Evolutionary conservation across 345 rosid genomes (phyloP).

Genomic region (Pistacia vera): DNA sequence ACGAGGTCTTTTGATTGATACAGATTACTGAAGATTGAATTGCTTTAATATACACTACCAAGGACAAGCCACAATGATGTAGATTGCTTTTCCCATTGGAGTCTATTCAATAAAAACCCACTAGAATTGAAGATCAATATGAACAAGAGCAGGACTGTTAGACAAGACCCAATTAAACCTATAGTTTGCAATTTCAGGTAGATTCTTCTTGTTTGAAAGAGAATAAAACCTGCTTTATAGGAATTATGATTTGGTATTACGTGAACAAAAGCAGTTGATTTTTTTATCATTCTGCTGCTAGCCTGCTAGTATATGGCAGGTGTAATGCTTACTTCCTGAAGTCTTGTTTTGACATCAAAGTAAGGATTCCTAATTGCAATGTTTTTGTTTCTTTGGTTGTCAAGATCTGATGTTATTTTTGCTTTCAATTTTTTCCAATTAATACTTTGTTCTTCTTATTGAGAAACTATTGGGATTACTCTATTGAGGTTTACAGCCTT

Average conservation of each 20-base stretch:
- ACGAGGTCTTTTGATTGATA: background rate
- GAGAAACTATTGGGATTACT: background rate
- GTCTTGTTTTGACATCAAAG: background rate
- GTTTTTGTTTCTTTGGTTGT: background rate
- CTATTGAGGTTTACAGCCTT: background rate
- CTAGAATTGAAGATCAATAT: too few species aligned
- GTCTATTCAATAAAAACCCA: too few species aligned
- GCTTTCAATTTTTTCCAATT: background rate
- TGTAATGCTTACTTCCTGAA: background rate
- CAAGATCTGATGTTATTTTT: background rate
- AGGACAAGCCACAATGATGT: too few species aligned
- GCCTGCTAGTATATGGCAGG: background rate
- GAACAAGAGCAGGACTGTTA: too few species aligned
- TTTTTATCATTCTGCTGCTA: background rate
- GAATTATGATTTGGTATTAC: background rate
- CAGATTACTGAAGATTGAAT: background rate
- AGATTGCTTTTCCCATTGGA: too few species aligned
- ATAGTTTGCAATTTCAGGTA: background rate
- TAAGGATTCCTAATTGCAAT: background rate
- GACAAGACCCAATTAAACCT: too few species aligned
- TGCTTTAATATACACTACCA: too few species aligned
- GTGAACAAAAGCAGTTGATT: background rate
- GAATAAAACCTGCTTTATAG: background rate
- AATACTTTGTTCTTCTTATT: background rate
- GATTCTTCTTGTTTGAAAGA: background rate